Conservation (phyloP, 768 basidiomycete genomes). For the Naganishia onofrii region DNA sequence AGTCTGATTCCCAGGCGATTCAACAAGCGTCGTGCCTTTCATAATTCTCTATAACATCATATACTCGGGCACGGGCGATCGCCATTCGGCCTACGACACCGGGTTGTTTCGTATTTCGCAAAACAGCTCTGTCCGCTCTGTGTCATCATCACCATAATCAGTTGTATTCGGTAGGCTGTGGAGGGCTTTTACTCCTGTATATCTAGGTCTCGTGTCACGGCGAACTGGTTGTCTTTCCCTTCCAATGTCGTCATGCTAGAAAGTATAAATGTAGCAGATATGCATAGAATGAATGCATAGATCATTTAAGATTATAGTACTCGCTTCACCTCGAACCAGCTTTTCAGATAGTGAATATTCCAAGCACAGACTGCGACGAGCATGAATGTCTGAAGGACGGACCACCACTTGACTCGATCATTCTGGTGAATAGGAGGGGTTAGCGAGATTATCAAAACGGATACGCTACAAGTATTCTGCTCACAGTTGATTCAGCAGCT, state of each 20-base stretch:
- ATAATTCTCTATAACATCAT: too few species aligned
- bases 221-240: not conserved
- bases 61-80: too few species aligned
- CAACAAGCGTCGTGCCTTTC: not conserved
- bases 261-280: not conserved
- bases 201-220: not conserved
- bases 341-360: conserved; percentile 97
- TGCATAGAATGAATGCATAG: not conserved
- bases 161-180: not conserved
- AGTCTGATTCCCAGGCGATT: not conserved
- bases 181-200: not conserved
- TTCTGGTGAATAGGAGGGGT: conserved; percentile 54
- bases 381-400: conserved; percentile 80
- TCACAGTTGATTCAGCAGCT: conserved; percentile 55
- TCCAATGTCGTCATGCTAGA: not conserved
- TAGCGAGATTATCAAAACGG: not conserved
- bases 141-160: not conserved
- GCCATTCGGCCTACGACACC: not conserved
- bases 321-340: conserved; percentile 88
- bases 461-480: not conserved
- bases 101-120: not conserved
- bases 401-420: conserved; percentile 98
- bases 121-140: not conserved
- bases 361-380: conserved; percentile 87
- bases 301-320: conserved; percentile 61